A percentile compares a stretch with the other conserved stretches of the same genome.
Conservation (phyloP, 371 early-diverging fungal species). For the Rhizopus delemar region DNA sequence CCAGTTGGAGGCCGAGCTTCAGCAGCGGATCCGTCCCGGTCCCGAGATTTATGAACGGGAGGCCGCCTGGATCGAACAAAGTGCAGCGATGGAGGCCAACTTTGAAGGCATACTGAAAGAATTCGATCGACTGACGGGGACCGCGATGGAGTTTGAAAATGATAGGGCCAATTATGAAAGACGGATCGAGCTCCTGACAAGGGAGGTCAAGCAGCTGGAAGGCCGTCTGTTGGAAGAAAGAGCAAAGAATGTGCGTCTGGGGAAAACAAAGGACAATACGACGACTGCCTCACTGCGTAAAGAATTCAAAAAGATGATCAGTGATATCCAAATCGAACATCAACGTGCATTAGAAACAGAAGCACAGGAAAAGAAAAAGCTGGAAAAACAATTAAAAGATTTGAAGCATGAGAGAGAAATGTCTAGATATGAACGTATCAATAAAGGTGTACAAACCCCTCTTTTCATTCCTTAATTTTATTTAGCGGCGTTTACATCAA, state of each 20-base stretch:
- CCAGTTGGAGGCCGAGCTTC: conserved; percentile 32
- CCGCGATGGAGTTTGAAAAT: conserved; percentile 57
- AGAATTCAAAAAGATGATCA: conserved; percentile 62
- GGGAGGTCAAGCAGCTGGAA: conserved; percentile 39
- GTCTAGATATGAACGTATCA: conserved; percentile 48
- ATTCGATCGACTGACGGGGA: conserved; percentile 57
- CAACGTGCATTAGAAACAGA: conserved; percentile 55
- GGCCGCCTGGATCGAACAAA: conserved; percentile 45
- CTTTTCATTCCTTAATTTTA: conserved; percentile 18
- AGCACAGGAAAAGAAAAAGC: conserved; percentile 50
- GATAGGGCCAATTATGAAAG: conserved; percentile 49
- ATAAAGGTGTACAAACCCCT: conserved; percentile 54
- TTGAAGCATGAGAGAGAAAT: conserved; percentile 59
- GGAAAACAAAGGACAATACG: conserved; percentile 31
- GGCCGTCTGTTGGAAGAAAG: conserved; percentile 39
- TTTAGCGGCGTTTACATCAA: no score
- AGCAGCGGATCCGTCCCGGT: not conserved
- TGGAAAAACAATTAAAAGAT: conserved; percentile 56
- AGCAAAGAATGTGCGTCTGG: conserved; percentile 29
- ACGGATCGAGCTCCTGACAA: conserved; percentile 38
- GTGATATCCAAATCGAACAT: conserved; percentile 59
- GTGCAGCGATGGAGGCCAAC: conserved; percentile 48
- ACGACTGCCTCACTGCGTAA: conserved; percentile 61
- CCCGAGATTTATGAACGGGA: conserved; percentile 40
- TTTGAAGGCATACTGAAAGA: conserved; percentile 58